Base-by-base conservation (phyloP, 139 green algal genomes). In the Chlamydomonas incerta region DNA sequence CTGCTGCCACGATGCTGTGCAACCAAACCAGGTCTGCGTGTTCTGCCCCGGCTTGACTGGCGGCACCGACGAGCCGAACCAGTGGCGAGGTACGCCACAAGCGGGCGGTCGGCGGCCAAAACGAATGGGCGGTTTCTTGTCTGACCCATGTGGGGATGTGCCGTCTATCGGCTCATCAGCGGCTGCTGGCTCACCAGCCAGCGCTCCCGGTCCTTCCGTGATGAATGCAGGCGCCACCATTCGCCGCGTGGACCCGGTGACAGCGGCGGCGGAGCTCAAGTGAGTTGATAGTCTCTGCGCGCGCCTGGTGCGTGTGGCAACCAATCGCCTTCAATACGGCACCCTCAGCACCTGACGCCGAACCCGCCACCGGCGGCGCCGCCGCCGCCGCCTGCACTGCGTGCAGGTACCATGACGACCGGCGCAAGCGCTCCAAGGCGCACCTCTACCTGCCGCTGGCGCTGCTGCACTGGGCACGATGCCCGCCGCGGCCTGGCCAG, bases 351-450 rank as follows among this genome's bases (percentile, higher is more conserved):
- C n/a, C n/a, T n/a, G n/a, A n/a, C n/a, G n/a, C n/a, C n/a, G n/a
- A n/a, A n/a, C n/a, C n/a, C n/a, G n/a, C n/a, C n/a, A n/a, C n/a
- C n/a, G n/a, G n/a, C n/a, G n/a, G n/a, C n/a, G n/a, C n/a, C n/a
- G n/a, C 63, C 20, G 28, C 15, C 2, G 55, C 55, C 55, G 21
- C 55, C 21, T 63, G 55, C 55, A 63, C n/a, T 63, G 55, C 10
- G 55, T 18, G 55, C n/a, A 80, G 72, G 52, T 80, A 80, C 72
- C 72, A 80, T 29, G 50, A 66, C 50, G 72, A 80, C 50, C n/a
- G 50, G 29, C 71, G 71, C 71, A 80, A 80, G 47, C 47, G 47
- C 28, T 66, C 46, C 50, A n/a, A 46, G 29, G 72, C 72, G 14
- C 62, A 65, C 31, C 28, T 80, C 24, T 80, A 67, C 72, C 72